Evolutionary conservation across 345 rosid species (phyloP).

Genomic region (Arabis alpina): DNA sequence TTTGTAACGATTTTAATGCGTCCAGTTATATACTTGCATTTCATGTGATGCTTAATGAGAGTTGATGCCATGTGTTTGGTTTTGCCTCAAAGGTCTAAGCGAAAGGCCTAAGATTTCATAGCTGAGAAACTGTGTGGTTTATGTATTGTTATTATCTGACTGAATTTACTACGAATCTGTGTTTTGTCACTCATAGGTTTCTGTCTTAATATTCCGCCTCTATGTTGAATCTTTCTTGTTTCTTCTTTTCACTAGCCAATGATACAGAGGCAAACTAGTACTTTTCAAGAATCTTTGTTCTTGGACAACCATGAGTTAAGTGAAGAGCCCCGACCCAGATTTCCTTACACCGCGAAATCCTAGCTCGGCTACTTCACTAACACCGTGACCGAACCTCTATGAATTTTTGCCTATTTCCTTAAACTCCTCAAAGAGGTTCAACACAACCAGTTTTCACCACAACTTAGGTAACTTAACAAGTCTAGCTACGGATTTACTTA

Average conservation of each 20-base stretch:
- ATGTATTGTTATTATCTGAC: background rate
- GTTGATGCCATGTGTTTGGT: slow-evolving; percentile 6
- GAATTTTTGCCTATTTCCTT: too few species aligned
- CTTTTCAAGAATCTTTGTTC: slow-evolving; percentile 45
- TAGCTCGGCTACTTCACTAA: too few species aligned
- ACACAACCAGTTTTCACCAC: too few species aligned
- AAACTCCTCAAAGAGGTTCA: too few species aligned
- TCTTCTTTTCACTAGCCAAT: slow-evolving; percentile 47
- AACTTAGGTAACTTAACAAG: too few species aligned
- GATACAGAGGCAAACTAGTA: slow-evolving; percentile 45
- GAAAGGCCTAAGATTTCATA: slow-evolving; percentile 6
- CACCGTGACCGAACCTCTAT: too few species aligned
- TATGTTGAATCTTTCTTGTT: slow-evolving; percentile 20
- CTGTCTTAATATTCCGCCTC: slow-evolving; percentile 1
- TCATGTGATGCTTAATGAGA: background rate
- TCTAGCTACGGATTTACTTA: too few species aligned
- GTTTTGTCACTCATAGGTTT: slow-evolving; percentile 9
- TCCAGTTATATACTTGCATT: background rate
- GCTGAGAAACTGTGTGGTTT: background rate
- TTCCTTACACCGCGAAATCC: too few species aligned
- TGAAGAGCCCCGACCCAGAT: too few species aligned
- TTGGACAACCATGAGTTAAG: slow-evolving; percentile 47
- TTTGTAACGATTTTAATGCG: background rate
- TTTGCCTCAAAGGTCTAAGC: too few species aligned
- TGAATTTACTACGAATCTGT: background rate